phyloP scores from a whole-genome alignment of 2,329 filamentous ascomycete genomes.

The Ceratocystis destructans region DNA sequence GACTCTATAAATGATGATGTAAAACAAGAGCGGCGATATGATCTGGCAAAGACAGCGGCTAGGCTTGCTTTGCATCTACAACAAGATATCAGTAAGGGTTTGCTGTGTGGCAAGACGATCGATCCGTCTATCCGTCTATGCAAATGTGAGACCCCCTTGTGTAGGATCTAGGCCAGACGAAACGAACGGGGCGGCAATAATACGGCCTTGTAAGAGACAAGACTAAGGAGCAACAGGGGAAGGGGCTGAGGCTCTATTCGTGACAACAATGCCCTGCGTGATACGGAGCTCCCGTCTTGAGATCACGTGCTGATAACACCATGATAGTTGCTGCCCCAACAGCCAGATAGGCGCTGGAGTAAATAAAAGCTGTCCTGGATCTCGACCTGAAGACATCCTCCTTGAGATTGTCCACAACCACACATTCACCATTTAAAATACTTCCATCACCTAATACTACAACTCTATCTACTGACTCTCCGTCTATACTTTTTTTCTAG shows the following conservation, averaged over 20 bases:
- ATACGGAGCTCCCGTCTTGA: neutral
- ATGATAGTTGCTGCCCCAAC: conserved; percentile 20
- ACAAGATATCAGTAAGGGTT: neutral
- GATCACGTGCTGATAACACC: conserved; percentile 1
- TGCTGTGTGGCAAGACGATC: neutral
- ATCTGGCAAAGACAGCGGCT: too few relatives aligned
- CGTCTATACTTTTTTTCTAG: conserved; percentile 22
- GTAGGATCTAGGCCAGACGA: neutral
- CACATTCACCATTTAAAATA: neutral
- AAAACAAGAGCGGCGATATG: neutral
- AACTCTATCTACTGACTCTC: conserved; percentile 20
- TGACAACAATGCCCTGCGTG: neutral
- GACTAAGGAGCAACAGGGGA: too few relatives aligned
- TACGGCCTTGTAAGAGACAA: too few relatives aligned
- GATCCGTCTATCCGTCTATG: neutral
- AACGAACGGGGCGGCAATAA: neutral
- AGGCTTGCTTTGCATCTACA: neutral
- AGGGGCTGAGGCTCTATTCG: too few relatives aligned
- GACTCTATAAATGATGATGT: neutral
- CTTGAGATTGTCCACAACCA: neutral
- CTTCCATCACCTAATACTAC: conserved; percentile 19
- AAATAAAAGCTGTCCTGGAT: conserved; percentile 31
- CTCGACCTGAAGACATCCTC: neutral
- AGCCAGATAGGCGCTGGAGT: conserved; percentile 28
- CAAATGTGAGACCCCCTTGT: neutral